Conservation (phyloP, 495 filamentous ascomycete genomes). For the Tetracladium marchalianum region DNA sequence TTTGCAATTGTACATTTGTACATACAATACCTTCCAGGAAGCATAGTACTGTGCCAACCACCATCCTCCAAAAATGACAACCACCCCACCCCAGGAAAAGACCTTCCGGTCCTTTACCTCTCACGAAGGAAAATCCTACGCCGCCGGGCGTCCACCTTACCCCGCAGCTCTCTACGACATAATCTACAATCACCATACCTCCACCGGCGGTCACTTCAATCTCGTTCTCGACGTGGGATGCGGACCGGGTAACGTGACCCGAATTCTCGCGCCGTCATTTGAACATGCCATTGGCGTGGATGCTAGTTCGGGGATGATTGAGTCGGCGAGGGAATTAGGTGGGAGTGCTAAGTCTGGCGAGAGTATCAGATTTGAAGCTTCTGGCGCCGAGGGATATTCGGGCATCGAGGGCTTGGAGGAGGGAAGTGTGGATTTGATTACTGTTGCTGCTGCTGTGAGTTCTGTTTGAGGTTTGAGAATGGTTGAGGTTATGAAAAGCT, state of each 20-base stretch:
- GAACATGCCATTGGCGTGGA: conserved; percentile 50
- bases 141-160: conserved; percentile 31
- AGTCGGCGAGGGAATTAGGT: conserved; percentile 28
- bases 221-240: conserved; percentile 46
- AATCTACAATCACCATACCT: conserved; percentile 37
- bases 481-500: too few species aligned
- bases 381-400: conserved; percentile 35
- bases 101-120: conserved; percentile 38
- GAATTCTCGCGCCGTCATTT: conserved; percentile 55
- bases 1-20: too few species aligned
- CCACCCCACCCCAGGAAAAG: conserved; percentile 1
- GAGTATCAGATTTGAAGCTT: conserved; percentile 32
- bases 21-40: too few species aligned
- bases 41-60: too few species aligned
- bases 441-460: conserved; percentile 35
- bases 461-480: not conserved
- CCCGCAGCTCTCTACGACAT: conserved; percentile 31
- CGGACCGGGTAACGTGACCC: conserved; percentile 57
- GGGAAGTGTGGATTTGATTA: conserved; percentile 40
- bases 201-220: conserved; percentile 35
- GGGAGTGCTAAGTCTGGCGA: conserved; percentile 21
- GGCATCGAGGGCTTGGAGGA: conserved; percentile 14
- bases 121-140: conserved; percentile 35
- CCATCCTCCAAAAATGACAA: too few species aligned
- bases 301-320: conserved; percentile 44